Conservation (phyloP, 768 basidiomycete genomes). For the Chiua virens region DNA sequence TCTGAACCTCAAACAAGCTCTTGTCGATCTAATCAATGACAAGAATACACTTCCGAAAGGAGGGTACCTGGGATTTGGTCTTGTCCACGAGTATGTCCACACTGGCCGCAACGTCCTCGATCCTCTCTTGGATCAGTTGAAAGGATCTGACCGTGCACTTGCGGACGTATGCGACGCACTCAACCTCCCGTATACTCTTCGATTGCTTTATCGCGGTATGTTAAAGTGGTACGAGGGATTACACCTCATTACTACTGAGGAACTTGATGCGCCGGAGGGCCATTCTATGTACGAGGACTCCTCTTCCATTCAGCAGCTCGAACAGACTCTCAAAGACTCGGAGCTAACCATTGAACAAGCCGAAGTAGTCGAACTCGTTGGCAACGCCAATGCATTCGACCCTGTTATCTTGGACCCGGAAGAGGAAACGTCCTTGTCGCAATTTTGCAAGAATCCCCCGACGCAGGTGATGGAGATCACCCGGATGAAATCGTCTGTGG, state of each 20-base stretch:
- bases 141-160: conserved; percentile 9
- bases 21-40: background rate
- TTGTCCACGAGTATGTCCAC: conserved; percentile 11
- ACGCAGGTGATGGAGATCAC: too few relatives aligned
- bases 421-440: too few relatives aligned
- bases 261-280: background rate
- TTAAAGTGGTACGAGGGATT: too few relatives aligned
- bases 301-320: background rate
- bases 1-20: too few relatives aligned
- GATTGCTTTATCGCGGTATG: conserved; percentile 6
- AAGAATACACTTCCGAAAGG: background rate
- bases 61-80: conserved; percentile 9
- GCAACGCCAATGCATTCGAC: background rate
- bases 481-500: too few relatives aligned
- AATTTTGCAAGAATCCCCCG: too few relatives aligned
- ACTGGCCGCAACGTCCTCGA: background rate
- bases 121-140: conserved; percentile 5
- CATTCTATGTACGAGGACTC: background rate
- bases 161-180: conserved; percentile 4
- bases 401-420: too few relatives aligned
- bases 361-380: conserved; percentile 4
- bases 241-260: background rate
- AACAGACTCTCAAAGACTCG: background rate
- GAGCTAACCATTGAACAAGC: conserved; percentile 3
- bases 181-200: background rate